A percentile compares a stretch with the other conserved stretches of the same genome.
phyloP scores from a whole-genome alignment of 2,329 filamentous ascomycete species.

The Phaeosphaeriaceae sp. region DNA sequence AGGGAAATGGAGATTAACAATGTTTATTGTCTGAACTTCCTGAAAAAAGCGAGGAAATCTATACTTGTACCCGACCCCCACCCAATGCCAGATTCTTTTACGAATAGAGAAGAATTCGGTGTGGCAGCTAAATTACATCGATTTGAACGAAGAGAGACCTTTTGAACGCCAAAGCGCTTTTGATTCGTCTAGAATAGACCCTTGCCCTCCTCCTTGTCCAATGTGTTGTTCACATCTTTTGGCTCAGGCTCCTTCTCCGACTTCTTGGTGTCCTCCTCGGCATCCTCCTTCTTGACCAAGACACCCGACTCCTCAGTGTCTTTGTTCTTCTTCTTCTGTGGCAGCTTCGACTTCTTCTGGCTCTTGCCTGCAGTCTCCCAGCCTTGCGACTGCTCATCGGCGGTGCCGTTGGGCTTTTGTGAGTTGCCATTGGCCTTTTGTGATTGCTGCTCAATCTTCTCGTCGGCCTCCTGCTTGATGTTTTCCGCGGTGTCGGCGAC shows the following conservation, averaged over 20 bases:
- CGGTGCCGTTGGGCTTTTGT: conserved; percentile 13
- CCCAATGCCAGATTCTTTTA: neutral
- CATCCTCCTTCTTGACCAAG: conserved; percentile 11
- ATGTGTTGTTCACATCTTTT: conserved; percentile 34
- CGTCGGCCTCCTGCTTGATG: conserved; percentile 15
- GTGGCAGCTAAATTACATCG: neutral
- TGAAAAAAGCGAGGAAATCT: neutral
- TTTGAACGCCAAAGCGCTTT: neutral
- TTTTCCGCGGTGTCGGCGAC: conserved; percentile 22
- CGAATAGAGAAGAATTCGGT: neutral
- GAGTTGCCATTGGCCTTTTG: conserved; percentile 11
- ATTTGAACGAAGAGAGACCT: neutral
- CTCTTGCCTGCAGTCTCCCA: conserved; percentile 16
- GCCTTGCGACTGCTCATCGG: conserved; percentile 10
- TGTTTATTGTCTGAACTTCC: too few species aligned
- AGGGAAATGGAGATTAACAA: too few species aligned
- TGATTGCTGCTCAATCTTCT: conserved; percentile 5
- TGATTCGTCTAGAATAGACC: conserved; percentile 21
- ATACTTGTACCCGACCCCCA: neutral
- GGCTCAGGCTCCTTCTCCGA: conserved; percentile 32
- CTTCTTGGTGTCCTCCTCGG: conserved; percentile 13
- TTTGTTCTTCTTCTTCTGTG: conserved; percentile 23
- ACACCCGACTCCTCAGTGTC: conserved; percentile 20
- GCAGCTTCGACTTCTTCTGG: conserved; percentile 17
- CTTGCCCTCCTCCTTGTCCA: conserved; percentile 27